Conservation (phyloP, 2,329 filamentous ascomycete genomes). For the Botrytis galanthina region DNA sequence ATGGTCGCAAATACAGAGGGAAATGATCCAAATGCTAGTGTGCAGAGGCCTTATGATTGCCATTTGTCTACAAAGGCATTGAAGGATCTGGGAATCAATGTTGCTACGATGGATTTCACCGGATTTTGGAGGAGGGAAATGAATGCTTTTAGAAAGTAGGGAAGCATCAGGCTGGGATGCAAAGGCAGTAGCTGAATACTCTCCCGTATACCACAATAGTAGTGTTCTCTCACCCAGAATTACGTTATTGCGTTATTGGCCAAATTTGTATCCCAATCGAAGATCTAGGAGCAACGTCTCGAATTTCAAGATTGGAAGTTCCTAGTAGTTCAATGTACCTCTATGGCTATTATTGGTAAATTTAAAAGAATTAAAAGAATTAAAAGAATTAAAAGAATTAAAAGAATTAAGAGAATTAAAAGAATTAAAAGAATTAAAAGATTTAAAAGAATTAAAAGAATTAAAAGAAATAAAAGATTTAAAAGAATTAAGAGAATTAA, state of each 20-base stretch:
- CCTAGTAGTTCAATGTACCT: neutral
- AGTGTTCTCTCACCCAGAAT: neutral
- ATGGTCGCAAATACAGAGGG: conserved; percentile 70
- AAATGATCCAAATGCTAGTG: conserved; percentile 67
- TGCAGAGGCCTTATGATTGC: conserved; percentile 82
- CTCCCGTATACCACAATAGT: neutral
- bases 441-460: no score
- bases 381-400: no score
- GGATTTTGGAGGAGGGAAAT: conserved; percentile 75
- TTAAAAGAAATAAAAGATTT: no score
- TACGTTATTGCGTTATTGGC: neutral
- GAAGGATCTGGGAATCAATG: conserved; percentile 70
- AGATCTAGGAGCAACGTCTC: neutral
- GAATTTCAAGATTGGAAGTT: neutral
- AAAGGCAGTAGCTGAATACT: neutral
- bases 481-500: no score
- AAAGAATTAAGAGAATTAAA: no score
- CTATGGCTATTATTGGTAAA: neutral
- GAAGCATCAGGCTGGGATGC: neutral
- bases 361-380: no score
- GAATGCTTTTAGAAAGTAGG: conserved; percentile 49
- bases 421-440: no score
- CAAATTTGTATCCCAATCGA: neutral
- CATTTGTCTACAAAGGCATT: conserved; percentile 77
- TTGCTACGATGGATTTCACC: conserved; percentile 70